Evolutionary conservation across 257 asterid genomes (phyloP).

Genomic region (Solanum sitiens): DNA sequence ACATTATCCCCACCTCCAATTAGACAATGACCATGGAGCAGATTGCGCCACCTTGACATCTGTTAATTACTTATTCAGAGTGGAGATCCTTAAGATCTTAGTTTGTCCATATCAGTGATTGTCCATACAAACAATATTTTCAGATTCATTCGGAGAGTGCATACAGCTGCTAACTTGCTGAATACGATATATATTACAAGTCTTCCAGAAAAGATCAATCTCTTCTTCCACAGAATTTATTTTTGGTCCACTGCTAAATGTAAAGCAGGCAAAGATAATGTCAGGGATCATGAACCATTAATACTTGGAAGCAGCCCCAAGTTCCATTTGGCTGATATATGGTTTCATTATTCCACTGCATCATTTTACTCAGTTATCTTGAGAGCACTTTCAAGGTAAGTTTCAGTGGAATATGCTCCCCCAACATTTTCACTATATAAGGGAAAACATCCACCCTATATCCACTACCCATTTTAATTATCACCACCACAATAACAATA

Average conservation of each 20-base stretch:
- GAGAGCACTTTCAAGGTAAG: not conserved
- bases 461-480: not conserved
- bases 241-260: not conserved
- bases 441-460: not conserved
- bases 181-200: not conserved
- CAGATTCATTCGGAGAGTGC: not conserved
- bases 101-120: not conserved
- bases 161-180: not conserved
- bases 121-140: not conserved
- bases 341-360: not conserved
- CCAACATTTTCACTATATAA: not conserved
- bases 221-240: not conserved
- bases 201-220: not conserved
- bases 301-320: not conserved
- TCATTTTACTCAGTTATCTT: not conserved
- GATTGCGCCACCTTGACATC: not conserved
- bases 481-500: not conserved
- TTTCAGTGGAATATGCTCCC: not conserved
- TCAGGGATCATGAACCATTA: not conserved
- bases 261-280: not conserved
- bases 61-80: not conserved
- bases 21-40: not conserved
- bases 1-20: not conserved
- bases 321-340: not conserved
- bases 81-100: not conserved